Percentiles rank a stretch among this genome's conserved stretches.
These are phyloP conservation scores for Aureobasidium sp. DNA, from an alignment of 2,329 filamentous ascomycete genomes.

Conservation along the genomic window DNA sequence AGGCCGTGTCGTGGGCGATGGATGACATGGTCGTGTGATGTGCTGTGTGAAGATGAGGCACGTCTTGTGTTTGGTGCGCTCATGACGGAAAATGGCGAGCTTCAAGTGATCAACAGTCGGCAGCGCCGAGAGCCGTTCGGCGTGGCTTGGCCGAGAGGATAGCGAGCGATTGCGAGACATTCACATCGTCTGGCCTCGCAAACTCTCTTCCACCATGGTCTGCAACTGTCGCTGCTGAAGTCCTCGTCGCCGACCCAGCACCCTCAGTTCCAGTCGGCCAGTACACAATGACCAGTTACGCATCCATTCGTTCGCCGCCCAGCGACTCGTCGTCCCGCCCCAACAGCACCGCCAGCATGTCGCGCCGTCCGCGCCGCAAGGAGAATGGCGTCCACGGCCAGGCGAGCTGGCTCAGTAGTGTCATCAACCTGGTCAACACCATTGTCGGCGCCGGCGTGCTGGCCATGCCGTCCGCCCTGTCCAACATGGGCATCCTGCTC, in stretches of 20 bases:
- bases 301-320: slow-evolving; percentile 34
- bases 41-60: background rate
- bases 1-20: background rate
- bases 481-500: slow-evolving; percentile 86
- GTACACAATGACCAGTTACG: slow-evolving; percentile 38
- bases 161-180: background rate
- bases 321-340: slow-evolving; percentile 31
- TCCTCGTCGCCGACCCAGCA: slow-evolving; percentile 2
- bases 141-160: slow-evolving; percentile 4
- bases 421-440: slow-evolving; percentile 93
- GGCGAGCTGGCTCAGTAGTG: slow-evolving; percentile 82
- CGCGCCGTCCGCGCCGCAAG: slow-evolving; percentile 53
- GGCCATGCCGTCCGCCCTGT: slow-evolving; percentile 91
- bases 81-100: background rate
- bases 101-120: background rate
- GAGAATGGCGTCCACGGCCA: slow-evolving; percentile 61
- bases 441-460: slow-evolving; percentile 93
- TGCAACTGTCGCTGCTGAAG: background rate
- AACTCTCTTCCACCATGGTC: background rate
- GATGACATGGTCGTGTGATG: slow-evolving; percentile 8
- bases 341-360: slow-evolving; percentile 33
- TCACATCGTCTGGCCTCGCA: background rate
- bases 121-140: background rate
- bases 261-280: background rate
- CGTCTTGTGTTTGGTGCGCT: background rate